phyloP scores from a whole-genome alignment of 2,329 filamentous ascomycete species.

The Teratosphaeria gauchensis region DNA sequence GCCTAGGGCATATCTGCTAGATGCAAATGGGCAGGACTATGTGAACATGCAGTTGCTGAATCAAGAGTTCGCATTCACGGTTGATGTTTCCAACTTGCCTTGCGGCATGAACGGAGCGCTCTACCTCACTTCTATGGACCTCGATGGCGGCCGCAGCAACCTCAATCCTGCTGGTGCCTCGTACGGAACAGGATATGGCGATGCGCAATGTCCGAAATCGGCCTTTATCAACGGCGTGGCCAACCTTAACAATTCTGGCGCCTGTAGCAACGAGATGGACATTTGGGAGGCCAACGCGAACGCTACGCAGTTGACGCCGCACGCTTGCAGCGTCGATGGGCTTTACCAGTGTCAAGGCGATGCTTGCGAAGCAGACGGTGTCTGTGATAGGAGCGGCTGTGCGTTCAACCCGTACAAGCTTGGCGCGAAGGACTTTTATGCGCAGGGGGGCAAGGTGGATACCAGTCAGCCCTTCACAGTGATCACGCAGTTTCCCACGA shows the following conservation, averaged over 20 bases:
- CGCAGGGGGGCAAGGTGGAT: conserved; percentile 41
- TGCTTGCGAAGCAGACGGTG: conserved; percentile 50
- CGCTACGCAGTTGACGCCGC: conserved; percentile 55
- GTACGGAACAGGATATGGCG: conserved; percentile 51
- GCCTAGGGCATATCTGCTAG: conserved; percentile 54
- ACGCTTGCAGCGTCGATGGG: conserved; percentile 48
- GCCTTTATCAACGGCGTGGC: conserved; percentile 25
- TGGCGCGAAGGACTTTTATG: conserved; percentile 54
- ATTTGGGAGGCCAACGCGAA: conserved; percentile 60
- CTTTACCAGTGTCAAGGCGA: conserved; percentile 40
- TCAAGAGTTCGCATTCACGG: conserved; percentile 63
- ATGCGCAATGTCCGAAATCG: conserved; percentile 32
- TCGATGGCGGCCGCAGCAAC: conserved; percentile 48
- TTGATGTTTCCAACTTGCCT: conserved; percentile 57
- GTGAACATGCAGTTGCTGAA: conserved; percentile 55
- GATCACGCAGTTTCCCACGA: conserved; percentile 56
- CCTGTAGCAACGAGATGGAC: conserved; percentile 61
- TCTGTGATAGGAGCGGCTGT: conserved; percentile 59
- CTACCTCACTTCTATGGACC: conserved; percentile 55
- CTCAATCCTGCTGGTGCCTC: conserved; percentile 39
- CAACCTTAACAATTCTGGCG: conserved; percentile 40
- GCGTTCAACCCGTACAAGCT: conserved; percentile 57
- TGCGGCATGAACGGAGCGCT: conserved; percentile 64
- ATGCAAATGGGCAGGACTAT: conserved; percentile 51
- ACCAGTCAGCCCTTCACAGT: conserved; percentile 50